Base-by-base conservation (phyloP, 2,329 filamentous ascomycete species). In the Colletotrichum euphorbiae region DNA sequence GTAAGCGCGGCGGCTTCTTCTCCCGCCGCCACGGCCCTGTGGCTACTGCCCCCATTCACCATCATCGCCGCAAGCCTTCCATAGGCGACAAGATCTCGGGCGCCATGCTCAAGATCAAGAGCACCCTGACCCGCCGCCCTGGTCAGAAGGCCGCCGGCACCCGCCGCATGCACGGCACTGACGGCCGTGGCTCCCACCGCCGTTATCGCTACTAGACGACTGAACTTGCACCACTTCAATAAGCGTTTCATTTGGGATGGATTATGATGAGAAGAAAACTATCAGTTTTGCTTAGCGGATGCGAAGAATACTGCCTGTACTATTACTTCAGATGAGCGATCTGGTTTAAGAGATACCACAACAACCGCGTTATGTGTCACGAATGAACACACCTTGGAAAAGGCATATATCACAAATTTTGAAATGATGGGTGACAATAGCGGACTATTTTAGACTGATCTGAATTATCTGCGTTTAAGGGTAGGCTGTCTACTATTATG, bases 51-150 rank as follows among this genome's bases (percentile, higher is more conserved):
- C 81, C 80, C 2, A 80, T 81, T 15, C 85, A 88, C 69, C 89
- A 91, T 76, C 91, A 93, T 61, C 87, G 88, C 76, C 88, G 91
- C 74, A 88, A 90, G 74, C 85, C 88, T 3, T 87, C 85, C 43
- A 82, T 94, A 71, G 90, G 90, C 52, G 92, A 95, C 81, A 95
- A 94, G 80, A 85, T 95, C 73, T 90, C 87, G 56, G 93, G 93
- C 17, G 92, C 91, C 0, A 82, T 95, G 77, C 84, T 92, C 81
- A 93, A 87, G 82, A 79, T 95, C 71, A 89, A 89, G 78, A 92
- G 93, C 7, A 87, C 83, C 61, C 76, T 95, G 65, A 94, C 90
- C 1, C 79, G 87, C 54, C 84, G 89, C 45, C 90, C 91, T 2
- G 92, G 90, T 17, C 54, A 64, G 31, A 56, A 91, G 89, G 91